phyloP scores from a whole-genome alignment of 371 early-diverging fungal genomes.

The Syncephalis plumigaleata region DNA sequence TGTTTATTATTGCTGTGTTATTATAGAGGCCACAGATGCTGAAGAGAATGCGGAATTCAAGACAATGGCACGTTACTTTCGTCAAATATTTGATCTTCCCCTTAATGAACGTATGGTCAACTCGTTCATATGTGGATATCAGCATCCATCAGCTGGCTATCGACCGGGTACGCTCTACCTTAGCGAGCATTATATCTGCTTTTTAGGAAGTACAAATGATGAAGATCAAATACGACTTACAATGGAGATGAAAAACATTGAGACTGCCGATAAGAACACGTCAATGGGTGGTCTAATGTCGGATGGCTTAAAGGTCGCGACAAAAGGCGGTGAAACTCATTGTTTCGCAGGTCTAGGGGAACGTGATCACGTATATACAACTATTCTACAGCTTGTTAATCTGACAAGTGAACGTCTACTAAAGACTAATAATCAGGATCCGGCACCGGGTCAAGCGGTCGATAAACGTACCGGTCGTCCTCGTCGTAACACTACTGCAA shows the following conservation, averaged over 20 bases:
- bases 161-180: conserved; percentile 97
- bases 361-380: background rate
- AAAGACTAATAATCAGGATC: too few species aligned
- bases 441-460: too few species aligned
- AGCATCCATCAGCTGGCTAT: conserved; percentile 21
- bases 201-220: conserved; percentile 86
- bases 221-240: conserved; percentile 70
- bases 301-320: conserved; percentile 73
- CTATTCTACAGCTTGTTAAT: background rate
- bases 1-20: too few species aligned
- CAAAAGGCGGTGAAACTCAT: conserved; percentile 53
- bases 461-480: too few species aligned
- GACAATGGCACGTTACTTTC: conserved; percentile 75
- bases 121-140: conserved; percentile 85
- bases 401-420: too few species aligned
- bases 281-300: conserved; percentile 79
- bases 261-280: conserved; percentile 64
- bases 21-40: too few species aligned
- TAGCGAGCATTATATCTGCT: conserved; percentile 78
- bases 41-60: conserved; percentile 47
- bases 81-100: conserved; percentile 72
- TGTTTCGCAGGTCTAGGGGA: background rate
- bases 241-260: conserved; percentile 78
- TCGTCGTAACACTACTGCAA: too few species aligned
- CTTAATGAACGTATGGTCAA: conserved; percentile 76